Evolutionary conservation across 306 rosid genomes (phyloP).

Genomic region (Quercus berberidifolia): DNA sequence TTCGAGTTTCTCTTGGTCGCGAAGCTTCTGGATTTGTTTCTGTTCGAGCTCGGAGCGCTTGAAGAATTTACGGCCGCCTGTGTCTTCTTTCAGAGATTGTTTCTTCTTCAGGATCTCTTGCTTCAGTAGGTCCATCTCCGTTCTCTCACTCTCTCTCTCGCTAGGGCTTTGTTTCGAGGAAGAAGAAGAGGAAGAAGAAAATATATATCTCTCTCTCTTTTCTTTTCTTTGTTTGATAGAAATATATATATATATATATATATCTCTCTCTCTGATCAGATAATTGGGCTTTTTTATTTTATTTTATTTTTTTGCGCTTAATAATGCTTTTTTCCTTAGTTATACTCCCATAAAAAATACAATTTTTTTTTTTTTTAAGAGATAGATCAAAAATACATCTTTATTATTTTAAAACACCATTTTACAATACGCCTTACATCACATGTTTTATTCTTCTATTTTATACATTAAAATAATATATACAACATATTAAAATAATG

Average conservation of each 20-base stretch:
- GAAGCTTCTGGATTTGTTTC: conserved; percentile 79
- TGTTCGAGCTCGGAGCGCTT: conserved; percentile 94
- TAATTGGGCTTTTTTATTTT: not conserved
- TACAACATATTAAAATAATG: too few species aligned
- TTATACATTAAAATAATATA: too few species aligned
- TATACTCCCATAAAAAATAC: too few species aligned
- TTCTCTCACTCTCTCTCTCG: conserved; percentile 19
- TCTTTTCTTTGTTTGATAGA: too few species aligned
- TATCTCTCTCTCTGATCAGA: not conserved
- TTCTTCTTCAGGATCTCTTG: conserved; percentile 84
- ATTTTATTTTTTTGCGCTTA: too few species aligned
- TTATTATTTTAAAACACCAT: too few species aligned
- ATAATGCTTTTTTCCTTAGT: too few species aligned
- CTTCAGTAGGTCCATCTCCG: conserved; percentile 79
- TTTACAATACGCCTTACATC: accelerated
- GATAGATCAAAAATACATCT: too few species aligned
- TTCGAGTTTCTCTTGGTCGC: conserved; percentile 87
- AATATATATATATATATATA: too few species aligned
- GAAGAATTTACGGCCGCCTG: conserved; percentile 82
- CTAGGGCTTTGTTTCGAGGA: conserved; percentile 15
- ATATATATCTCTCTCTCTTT: not conserved
- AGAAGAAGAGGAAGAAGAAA: not conserved
- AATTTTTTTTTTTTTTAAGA: too few species aligned
- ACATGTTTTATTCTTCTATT: too few species aligned
- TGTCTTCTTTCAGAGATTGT: conserved; percentile 57